Evolutionary conservation across 441 rosid species (phyloP).

Genomic region (Melastoma candidum): DNA sequence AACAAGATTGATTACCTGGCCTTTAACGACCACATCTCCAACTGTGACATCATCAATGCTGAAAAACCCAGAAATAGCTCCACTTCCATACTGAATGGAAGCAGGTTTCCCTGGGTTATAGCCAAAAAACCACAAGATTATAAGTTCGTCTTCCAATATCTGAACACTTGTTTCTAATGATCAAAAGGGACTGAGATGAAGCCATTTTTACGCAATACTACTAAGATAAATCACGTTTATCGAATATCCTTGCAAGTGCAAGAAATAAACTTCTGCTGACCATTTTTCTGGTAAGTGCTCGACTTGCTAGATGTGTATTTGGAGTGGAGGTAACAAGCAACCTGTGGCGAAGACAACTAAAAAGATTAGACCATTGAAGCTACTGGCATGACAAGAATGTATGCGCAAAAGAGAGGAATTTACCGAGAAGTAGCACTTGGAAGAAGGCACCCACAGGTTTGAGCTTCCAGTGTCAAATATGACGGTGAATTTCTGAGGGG

Average conservation of each 20-base stretch:
- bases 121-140: background rate
- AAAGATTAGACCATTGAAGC: background rate
- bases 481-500: constrained; percentile 17
- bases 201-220: constrained; percentile 1
- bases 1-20: constrained; percentile 5
- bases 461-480: constrained; percentile 18
- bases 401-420: background rate
- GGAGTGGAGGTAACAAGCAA: constrained; percentile 14
- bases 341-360: constrained; percentile 5
- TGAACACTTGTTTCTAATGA: no score
- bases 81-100: constrained; percentile 17
- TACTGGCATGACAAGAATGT: background rate
- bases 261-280: constrained; percentile 5
- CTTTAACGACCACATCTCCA: constrained; percentile 7
- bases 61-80: constrained; percentile 18
- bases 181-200: no score
- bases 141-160: no score
- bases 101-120: constrained; percentile 11
- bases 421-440: constrained; percentile 14
- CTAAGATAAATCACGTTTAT: background rate
- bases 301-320: constrained; percentile 15
- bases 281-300: constrained; percentile 13
- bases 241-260: background rate
- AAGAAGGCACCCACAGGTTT: constrained; percentile 20
- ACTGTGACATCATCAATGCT: constrained; percentile 14